Evolutionary conservation across 1,284 basidiomycete species (phyloP).

Genomic region (Cutaneotrichosporon sp.): DNA sequence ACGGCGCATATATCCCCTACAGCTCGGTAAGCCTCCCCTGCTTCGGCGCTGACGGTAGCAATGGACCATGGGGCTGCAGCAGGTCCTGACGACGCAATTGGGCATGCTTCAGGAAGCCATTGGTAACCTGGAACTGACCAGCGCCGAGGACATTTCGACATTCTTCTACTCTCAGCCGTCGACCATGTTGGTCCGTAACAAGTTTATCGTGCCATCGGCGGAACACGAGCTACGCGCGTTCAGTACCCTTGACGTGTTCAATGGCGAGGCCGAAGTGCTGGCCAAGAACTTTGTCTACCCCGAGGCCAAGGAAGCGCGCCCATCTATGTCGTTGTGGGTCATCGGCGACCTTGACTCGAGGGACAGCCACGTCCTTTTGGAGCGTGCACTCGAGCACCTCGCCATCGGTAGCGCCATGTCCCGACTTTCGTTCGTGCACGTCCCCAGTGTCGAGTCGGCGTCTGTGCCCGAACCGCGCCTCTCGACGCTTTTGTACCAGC

Average conservation of each 20-base stretch:
- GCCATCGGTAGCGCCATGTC: conserved; percentile 28
- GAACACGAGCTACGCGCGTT: conserved; percentile 26
- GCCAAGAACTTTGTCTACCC: conserved; percentile 60
- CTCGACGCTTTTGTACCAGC: conserved; percentile 41
- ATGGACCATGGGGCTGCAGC: conserved; percentile 55
- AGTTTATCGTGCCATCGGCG: conserved; percentile 36
- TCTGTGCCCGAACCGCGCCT: conserved; percentile 19
- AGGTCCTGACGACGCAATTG: conserved; percentile 58
- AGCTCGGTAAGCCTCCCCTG: conserved; percentile 57
- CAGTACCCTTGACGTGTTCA: conserved; percentile 34
- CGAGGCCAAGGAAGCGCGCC: conserved; percentile 14
- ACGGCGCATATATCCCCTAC: conserved; percentile 71
- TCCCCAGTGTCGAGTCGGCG: conserved; percentile 19
- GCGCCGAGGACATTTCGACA: conserved; percentile 56
- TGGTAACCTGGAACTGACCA: background rate
- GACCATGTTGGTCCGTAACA: conserved; percentile 63
- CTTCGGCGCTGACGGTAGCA: conserved; percentile 50
- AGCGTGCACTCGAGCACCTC: conserved; percentile 60
- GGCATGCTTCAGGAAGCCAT: conserved; percentile 47
- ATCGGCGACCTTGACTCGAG: conserved; percentile 71
- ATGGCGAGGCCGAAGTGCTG: conserved; percentile 21
- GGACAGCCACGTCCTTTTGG: conserved; percentile 57
- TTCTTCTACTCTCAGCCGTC: conserved; percentile 87
- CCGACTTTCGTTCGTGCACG: conserved; percentile 49
- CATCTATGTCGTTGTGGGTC: conserved; percentile 58